Base-by-base conservation (phyloP, 495 filamentous ascomycete species). In the Sordaria brevicollis region DNA sequence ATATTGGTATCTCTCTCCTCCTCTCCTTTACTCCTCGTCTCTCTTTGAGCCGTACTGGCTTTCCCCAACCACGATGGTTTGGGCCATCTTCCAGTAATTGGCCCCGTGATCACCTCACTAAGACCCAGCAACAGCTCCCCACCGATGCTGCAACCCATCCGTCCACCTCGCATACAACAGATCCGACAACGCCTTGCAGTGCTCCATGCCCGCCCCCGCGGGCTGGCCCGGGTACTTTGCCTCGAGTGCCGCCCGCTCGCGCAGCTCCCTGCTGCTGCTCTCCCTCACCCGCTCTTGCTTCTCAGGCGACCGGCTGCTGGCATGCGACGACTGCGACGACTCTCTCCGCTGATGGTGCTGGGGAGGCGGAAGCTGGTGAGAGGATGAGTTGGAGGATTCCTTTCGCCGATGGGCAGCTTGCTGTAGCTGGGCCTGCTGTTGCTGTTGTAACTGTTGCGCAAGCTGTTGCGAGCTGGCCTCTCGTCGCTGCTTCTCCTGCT, bases 111-210 rank as follows among this genome's bases (percentile, higher is more conserved):
- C 21, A 68, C 35, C n/a, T 65, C 43, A 35, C 69, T 54, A 75
- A 35, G 66, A 57, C 6, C 73, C 70, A 2, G 69, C 71, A 29
- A 75, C 25, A 8, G 69, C 69, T n/a, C 73, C 74, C 94, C 94
- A 99, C 68, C 94, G 85, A 67, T 84, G 86, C 74, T 89, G 89
- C 75, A 98, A 79, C 15, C 92, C 93, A 71, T 96, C 92, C 1
- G 91, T 85, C 95, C 95, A 99, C 29, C 94, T 86, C 49, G 88
- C 84, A 80, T 97, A 98, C 21, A 99, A 86, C 34, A 97, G 90
- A 80, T 97, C 93, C 11, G 92, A 91, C 33, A 99, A 81, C 77
- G 94, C 88, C 76, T 92, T 93, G 69, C 91, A 91, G 78, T 97
- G 93, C 77, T 97, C 93, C 93, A 97, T 94, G 4, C 93, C 94